Conservation (phyloP, 768 basidiomycete genomes). For the Phaeotremella fagi region DNA sequence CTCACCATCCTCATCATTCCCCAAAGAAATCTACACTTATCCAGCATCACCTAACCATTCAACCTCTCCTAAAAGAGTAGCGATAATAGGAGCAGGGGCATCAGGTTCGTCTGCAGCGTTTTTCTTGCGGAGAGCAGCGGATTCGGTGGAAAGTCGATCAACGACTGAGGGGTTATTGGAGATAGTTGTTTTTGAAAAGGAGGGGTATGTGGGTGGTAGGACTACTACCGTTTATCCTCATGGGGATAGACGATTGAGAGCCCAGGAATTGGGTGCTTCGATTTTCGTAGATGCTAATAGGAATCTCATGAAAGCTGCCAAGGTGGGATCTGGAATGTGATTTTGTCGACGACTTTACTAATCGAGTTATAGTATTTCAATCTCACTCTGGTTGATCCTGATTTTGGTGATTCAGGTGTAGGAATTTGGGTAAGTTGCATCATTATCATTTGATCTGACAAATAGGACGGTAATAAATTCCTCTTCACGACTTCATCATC, state of each 20-base stretch:
- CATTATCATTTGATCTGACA: neutral
- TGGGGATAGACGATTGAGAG: constrained; percentile 56
- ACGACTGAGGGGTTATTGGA: constrained; percentile 54
- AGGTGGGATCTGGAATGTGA: constrained; percentile 52
- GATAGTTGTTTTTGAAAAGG: constrained; percentile 78
- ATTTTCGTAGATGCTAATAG: constrained; percentile 71
- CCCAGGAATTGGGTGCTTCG: constrained; percentile 79
- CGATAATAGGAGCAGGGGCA: constrained; percentile 86
- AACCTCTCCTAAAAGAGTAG: constrained; percentile 55
- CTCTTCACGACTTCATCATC: constrained; percentile 45
- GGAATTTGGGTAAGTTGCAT: constrained; percentile 33
- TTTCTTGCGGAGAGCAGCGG: constrained; percentile 70
- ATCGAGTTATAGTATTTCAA: constrained; percentile 26
- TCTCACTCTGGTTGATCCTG: constrained; percentile 24
- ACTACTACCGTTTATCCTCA: constrained; percentile 74
- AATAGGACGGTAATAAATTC: constrained; percentile 75
- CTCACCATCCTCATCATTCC: constrained; percentile 3
- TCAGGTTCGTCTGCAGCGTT: constrained; percentile 67
- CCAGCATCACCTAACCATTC: constrained; percentile 9
- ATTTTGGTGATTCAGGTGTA: constrained; percentile 26
- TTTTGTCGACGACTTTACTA: neutral
- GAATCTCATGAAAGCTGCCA: constrained; percentile 66
- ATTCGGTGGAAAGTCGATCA: constrained; percentile 60
- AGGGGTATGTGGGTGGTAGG: constrained; percentile 75
- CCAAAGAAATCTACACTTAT: constrained; percentile 9